These are phyloP conservation scores for Leavenworthia alabamica DNA, from an alignment of 345 rosid species.

Conservation along the genomic window DNA sequence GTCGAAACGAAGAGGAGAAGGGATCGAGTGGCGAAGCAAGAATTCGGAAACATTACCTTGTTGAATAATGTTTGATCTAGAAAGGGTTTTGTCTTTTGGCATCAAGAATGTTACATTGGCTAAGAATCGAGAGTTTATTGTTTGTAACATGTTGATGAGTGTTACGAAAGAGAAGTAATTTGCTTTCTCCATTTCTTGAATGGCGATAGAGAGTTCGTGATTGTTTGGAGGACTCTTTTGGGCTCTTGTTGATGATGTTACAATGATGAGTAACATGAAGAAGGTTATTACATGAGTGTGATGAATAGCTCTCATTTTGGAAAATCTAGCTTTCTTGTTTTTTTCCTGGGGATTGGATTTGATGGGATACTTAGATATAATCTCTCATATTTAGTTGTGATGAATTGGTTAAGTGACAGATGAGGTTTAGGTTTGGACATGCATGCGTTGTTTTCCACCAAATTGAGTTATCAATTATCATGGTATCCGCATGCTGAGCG, in stretches of 20 bases:
- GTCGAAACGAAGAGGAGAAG: constrained; percentile 61
- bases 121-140: constrained; percentile 6
- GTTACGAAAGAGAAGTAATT: constrained; percentile 60
- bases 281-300: constrained; percentile 9
- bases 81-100: constrained; percentile 58
- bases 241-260: constrained; percentile 7
- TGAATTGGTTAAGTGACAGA: constrained; percentile 10
- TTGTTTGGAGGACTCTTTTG: constrained; percentile 13
- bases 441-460: constrained; percentile 31
- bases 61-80: constrained; percentile 26
- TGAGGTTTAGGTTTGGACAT: constrained; percentile 20
- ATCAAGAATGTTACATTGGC: constrained; percentile 65
- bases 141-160: constrained; percentile 60
- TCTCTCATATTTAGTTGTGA: constrained; percentile 7
- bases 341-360: neutral
- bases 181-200: constrained; percentile 67
- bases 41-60: constrained; percentile 38
- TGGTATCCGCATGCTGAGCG: constrained; percentile 21
- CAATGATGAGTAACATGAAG: constrained; percentile 3
- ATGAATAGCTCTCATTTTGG: constrained; percentile 1
- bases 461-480: constrained; percentile 23
- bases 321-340: neutral
- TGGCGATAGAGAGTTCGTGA: constrained; percentile 44
- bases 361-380: constrained; percentile 14
- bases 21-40: constrained; percentile 67